Evolutionary conservation across 371 early-diverging fungal species (phyloP).

Genomic region (Chytridium lagenaria): DNA sequence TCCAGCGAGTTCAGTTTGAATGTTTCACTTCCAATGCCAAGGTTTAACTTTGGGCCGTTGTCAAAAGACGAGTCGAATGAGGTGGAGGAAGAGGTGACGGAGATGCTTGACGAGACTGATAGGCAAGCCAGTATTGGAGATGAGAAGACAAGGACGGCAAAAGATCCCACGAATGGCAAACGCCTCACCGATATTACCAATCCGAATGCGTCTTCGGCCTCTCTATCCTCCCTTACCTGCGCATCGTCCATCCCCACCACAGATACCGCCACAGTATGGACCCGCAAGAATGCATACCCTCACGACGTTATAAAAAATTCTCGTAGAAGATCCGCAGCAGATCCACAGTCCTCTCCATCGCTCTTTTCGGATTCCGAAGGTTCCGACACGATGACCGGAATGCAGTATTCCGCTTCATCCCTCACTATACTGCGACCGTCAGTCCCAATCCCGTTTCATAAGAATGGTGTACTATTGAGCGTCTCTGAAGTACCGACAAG

Average conservation of each 20-base stretch:
- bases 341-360: neutral
- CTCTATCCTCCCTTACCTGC: too few relatives aligned
- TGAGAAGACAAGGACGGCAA: neutral
- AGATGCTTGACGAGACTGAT: neutral
- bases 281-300: neutral
- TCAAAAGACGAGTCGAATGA: too few relatives aligned
- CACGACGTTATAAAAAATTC: neutral
- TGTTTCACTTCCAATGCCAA: neutral
- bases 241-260: neutral
- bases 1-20: neutral
- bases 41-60: conserved; percentile 14
- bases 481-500: neutral
- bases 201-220: too few relatives aligned
- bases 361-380: too few relatives aligned
- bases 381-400: too few relatives aligned
- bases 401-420: too few relatives aligned
- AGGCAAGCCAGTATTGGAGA: neutral
- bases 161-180: neutral
- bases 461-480: neutral
- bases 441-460: neutral
- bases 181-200: neutral
- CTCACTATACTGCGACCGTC: neutral
- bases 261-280: neutral
- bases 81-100: neutral
- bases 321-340: neutral